Conservation (phyloP, 2,329 filamentous ascomycete genomes). For the Ceratocystis cubensis region DNA sequence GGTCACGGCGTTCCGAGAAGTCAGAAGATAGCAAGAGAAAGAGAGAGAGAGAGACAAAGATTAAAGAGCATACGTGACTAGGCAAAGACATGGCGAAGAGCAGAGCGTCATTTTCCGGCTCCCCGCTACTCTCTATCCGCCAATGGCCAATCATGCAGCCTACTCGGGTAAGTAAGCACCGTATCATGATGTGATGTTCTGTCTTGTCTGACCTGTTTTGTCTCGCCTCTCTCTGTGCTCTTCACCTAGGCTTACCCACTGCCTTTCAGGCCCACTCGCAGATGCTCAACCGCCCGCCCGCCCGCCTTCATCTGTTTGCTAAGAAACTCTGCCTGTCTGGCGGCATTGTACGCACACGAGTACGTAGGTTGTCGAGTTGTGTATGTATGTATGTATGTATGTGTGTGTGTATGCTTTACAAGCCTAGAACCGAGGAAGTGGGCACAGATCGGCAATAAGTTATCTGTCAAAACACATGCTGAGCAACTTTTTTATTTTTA, state of each 20-base stretch:
- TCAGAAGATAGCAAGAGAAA: not conserved
- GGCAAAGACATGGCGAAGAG: too few relatives aligned
- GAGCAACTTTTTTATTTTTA: not conserved
- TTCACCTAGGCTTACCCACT: not conserved
- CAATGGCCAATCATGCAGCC: too few relatives aligned
- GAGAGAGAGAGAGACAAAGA: not conserved
- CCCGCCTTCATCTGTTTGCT: not conserved
- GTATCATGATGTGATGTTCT: not conserved
- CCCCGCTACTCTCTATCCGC: too few relatives aligned
- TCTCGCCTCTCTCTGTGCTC: not conserved
- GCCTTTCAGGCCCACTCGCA: not conserved
- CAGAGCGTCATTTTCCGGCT: too few relatives aligned
- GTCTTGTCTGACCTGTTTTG: not conserved
- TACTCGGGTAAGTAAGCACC: too few relatives aligned
- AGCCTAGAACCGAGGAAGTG: not conserved
- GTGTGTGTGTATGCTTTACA: not conserved
- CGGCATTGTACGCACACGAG: not conserved
- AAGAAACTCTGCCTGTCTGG: not conserved
- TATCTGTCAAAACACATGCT: not conserved
- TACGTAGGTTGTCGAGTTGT: not conserved
- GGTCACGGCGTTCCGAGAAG: not conserved
- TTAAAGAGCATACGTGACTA: not conserved
- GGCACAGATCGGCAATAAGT: not conserved
- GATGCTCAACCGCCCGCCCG: too few relatives aligned
- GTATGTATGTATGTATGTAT: not conserved